Evolutionary conservation across 192 early-diverging fungal species (phyloP).

Genomic region (Rhizoclosmatium sp.): DNA sequence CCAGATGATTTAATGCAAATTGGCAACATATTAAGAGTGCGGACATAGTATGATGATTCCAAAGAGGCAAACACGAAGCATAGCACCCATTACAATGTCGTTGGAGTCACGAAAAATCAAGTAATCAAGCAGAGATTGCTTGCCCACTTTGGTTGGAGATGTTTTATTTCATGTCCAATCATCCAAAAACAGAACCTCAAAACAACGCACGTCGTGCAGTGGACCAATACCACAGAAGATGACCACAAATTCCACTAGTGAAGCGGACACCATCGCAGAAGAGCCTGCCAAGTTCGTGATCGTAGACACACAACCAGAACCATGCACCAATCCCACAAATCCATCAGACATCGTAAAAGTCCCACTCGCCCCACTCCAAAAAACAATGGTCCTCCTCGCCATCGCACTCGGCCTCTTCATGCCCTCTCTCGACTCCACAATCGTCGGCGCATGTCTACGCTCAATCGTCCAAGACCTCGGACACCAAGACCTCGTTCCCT

Average conservation of each 20-base stretch:
- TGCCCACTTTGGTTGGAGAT: too few species aligned
- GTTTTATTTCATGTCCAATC: neutral
- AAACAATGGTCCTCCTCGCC: neutral
- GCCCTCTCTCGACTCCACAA: constrained; percentile 19
- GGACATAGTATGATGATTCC: too few species aligned
- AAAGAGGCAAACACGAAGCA: too few species aligned
- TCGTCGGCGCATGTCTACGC: constrained; percentile 21
- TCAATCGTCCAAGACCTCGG: constrained; percentile 15
- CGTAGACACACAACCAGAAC: neutral
- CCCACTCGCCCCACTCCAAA: neutral
- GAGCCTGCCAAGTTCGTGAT: neutral
- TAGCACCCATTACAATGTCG: too few species aligned
- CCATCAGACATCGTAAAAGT: neutral
- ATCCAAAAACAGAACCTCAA: neutral
- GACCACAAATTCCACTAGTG: neutral
- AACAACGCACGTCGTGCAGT: neutral
- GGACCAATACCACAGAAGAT: too few species aligned
- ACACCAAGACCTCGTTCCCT: constrained; percentile 64
- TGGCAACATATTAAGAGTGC: too few species aligned
- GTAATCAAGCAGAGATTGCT: too few species aligned
- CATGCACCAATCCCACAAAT: neutral
- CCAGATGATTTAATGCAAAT: too few species aligned
- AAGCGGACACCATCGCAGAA: neutral
- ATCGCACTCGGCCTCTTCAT: neutral
- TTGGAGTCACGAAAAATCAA: too few species aligned